phyloP scores from a whole-genome alignment of 257 asterid species.

The Gentiana macrophylla region DNA sequence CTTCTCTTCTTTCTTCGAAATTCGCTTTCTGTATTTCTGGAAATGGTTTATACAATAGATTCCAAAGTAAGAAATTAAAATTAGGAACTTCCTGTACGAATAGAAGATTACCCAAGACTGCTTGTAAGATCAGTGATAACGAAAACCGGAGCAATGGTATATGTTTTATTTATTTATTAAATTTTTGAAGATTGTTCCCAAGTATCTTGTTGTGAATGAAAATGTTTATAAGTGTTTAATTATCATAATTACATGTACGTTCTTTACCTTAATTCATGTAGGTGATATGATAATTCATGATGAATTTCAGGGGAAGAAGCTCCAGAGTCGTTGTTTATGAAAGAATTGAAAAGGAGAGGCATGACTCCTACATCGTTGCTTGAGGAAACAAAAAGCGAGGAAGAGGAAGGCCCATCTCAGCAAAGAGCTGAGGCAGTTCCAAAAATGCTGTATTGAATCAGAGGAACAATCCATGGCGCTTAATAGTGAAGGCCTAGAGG shows the following conservation, averaged over 20 bases:
- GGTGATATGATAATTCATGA: not conserved
- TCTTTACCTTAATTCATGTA: not conserved
- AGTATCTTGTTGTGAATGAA: not conserved
- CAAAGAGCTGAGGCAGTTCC: constrained; percentile 23
- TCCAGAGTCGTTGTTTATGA: constrained; percentile 85
- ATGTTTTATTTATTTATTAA: not conserved
- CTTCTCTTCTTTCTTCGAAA: constrained; percentile 16
- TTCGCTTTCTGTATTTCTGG: not conserved
- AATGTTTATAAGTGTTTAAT: not conserved
- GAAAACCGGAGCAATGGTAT: constrained; percentile 49
- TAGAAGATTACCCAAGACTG: constrained; percentile 29
- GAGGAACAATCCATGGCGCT: constrained; percentile 78
- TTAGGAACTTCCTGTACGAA: constrained; percentile 14
- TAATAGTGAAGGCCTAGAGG: constrained; percentile 98
- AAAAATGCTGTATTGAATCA: constrained; percentile 56
- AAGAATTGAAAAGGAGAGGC: constrained; percentile 80
- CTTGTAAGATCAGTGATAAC: constrained; percentile 37
- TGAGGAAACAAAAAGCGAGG: constrained; percentile 74
- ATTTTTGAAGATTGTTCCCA: not conserved
- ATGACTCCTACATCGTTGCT: constrained; percentile 84
- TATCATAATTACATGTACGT: not conserved
- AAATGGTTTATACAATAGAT: constrained; percentile 18
- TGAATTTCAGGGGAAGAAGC: constrained; percentile 77
- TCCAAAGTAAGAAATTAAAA: constrained; percentile 19
- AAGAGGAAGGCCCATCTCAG: constrained; percentile 58